These are phyloP conservation scores for Rhizopogon roseolus DNA, from an alignment of 768 basidiomycete genomes.

Conservation along the genomic window DNA sequence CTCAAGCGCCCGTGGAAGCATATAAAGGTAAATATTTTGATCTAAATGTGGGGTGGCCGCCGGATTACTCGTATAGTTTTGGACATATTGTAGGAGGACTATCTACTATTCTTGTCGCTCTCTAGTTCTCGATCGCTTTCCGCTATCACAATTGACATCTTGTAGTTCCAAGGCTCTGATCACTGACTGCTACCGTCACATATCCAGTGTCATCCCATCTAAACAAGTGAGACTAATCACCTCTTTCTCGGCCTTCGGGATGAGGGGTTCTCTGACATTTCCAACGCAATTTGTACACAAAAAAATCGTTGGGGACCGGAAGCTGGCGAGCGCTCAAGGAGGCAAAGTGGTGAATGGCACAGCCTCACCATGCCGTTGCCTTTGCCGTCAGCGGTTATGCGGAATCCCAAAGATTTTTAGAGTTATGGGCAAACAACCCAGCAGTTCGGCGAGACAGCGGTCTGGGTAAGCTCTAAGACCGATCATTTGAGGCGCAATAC, in stretches of 20 bases:
- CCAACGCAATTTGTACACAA: not conserved
- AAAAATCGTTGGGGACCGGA: not conserved
- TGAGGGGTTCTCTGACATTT: not conserved
- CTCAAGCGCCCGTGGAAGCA: not conserved
- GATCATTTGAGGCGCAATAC: not conserved
- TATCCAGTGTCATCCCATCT: not conserved
- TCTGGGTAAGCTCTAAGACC: not conserved
- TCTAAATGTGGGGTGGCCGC: not conserved
- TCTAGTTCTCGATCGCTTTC: not conserved
- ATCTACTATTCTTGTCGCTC: not conserved
- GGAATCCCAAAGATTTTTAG: not conserved
- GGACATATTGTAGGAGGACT: not conserved
- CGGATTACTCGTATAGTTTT: not conserved
- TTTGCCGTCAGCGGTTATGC: not conserved
- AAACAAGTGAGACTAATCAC: not conserved
- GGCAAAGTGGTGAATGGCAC: not conserved
- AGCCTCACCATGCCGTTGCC: not conserved
- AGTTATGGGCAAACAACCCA: not conserved
- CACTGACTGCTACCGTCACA: not conserved
- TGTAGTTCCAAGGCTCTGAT: not conserved
- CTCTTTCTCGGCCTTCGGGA: not conserved
- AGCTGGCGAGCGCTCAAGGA: not conserved
- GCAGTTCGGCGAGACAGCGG: not conserved
- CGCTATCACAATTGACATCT: not conserved
- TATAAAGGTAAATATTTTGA: not conserved